Evolutionary conservation across 78 protist genomes (phyloP).

Genomic region (Tieghemostelium lacteum): DNA sequence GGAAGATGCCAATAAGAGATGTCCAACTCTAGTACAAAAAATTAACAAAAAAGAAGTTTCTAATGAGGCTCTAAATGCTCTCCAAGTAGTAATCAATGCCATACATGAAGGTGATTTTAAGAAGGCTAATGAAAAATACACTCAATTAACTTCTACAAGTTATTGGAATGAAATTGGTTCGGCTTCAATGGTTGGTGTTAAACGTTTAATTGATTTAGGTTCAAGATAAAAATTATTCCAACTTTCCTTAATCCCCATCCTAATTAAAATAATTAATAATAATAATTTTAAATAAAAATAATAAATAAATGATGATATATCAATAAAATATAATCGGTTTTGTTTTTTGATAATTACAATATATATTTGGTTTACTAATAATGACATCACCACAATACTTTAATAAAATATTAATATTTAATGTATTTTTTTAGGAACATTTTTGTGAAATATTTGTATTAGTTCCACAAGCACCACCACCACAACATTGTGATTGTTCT

Average conservation of each 20-base stretch:
- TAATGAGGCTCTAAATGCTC: conserved; percentile 34
- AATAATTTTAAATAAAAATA: too few relatives aligned
- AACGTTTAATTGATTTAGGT: conserved; percentile 73
- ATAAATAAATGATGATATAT: too few relatives aligned
- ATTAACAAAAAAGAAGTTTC: conserved; percentile 46
- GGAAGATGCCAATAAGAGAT: conserved; percentile 53
- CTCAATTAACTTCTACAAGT: conserved; percentile 45
- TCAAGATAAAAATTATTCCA: conserved; percentile 21
- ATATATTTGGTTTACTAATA: too few relatives aligned
- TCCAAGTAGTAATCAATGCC: conserved; percentile 7
- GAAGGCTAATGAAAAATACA: conserved; percentile 40
- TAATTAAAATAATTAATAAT: too few relatives aligned
- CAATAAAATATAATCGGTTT: too few relatives aligned
- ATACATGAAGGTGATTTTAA: conserved; percentile 50
- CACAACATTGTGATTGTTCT: conserved; percentile 28
- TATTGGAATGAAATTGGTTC: conserved; percentile 69
- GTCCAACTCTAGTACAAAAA: conserved; percentile 41
- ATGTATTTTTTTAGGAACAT: too few relatives aligned
- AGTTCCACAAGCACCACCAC: background rate
- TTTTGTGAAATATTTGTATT: too few relatives aligned
- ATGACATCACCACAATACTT: too few relatives aligned
- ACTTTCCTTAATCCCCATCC: too few relatives aligned
- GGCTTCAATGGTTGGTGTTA: conserved; percentile 69
- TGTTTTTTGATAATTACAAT: too few relatives aligned
- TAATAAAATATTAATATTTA: too few relatives aligned